These are phyloP conservation scores for Hymenoscyphus linearis DNA, from an alignment of 2,329 filamentous ascomycete genomes.

Conservation along the genomic window DNA sequence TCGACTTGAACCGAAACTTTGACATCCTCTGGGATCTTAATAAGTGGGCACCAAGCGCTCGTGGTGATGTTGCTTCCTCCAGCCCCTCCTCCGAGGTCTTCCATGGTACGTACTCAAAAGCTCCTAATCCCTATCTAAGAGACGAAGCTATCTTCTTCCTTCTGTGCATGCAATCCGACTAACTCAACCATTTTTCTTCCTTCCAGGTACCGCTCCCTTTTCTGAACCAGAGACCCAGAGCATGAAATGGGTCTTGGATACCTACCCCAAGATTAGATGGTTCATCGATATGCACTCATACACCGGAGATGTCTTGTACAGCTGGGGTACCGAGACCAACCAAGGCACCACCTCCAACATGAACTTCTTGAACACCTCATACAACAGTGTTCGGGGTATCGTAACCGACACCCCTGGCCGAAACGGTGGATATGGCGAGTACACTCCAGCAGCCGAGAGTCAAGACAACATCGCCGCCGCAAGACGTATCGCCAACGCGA, in stretches of 20 bases:
- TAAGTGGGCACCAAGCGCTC: conserved; percentile 38
- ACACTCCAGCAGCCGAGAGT: conserved; percentile 37
- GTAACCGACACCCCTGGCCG: conserved; percentile 34
- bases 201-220: conserved; percentile 42
- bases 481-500: conserved; percentile 34
- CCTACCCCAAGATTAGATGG: conserved; percentile 47
- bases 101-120: conserved; percentile 29
- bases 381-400: conserved; percentile 46
- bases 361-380: conserved; percentile 49
- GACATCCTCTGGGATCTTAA: conserved; percentile 52
- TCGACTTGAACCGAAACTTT: conserved; percentile 54
- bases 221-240: conserved; percentile 54
- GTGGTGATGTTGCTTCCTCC: conserved; percentile 37
- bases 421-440: conserved; percentile 41
- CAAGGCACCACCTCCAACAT: conserved; percentile 41
- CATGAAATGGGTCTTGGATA: conserved; percentile 47
- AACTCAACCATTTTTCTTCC: not conserved
- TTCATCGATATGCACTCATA: conserved; percentile 55
- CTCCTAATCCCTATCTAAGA: too few species aligned
- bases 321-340: conserved; percentile 51
- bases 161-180: not conserved
- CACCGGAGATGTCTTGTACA: conserved; percentile 47
- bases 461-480: conserved; percentile 32
- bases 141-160: too few species aligned
- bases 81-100: conserved; percentile 43